phyloP scores from a whole-genome alignment of 108 stramenopile species.

The Nitzschia palea region DNA sequence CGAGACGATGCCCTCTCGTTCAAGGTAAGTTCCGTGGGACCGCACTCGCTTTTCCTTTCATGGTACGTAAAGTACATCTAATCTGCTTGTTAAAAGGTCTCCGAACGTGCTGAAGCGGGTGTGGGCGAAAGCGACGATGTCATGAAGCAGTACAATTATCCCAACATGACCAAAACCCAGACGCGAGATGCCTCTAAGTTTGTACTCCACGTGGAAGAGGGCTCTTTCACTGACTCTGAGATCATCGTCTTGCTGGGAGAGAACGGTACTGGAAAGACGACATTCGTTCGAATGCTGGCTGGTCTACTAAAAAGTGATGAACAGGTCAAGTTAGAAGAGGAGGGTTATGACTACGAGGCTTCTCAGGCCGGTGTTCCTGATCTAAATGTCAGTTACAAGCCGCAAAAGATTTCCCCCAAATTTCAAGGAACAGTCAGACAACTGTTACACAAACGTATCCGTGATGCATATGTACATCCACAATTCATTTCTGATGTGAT shows the following conservation, averaged over 20 bases:
- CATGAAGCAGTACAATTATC: conserved; percentile 87
- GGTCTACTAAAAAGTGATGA: conserved; percentile 96
- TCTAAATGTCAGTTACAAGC: conserved; percentile 98
- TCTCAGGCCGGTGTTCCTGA: conserved; percentile 90
- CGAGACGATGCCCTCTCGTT: conserved; percentile 95
- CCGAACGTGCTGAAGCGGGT: conserved; percentile 78
- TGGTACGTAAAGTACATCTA: neutral
- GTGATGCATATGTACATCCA: conserved; percentile 94
- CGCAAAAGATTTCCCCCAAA: conserved; percentile 98
- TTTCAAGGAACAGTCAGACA: conserved; percentile 96
- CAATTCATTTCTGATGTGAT: conserved; percentile 98
- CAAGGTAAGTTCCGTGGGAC: conserved; percentile 81
- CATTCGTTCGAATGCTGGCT: conserved; percentile 95
- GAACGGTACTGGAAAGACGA: conserved; percentile 96
- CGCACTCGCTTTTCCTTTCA: too few species aligned
- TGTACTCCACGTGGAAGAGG: conserved; percentile 93
- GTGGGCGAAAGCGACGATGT: conserved; percentile 57
- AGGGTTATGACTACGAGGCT: conserved; percentile 81
- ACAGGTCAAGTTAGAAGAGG: conserved; percentile 71
- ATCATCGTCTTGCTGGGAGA: conserved; percentile 98
- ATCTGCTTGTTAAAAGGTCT: conserved; percentile 41
- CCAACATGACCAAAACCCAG: conserved; percentile 97
- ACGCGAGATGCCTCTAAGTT: conserved; percentile 79
- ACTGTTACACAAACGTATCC: conserved; percentile 95
- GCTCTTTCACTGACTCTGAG: conserved; percentile 95